Percentiles rank a stretch among this genome's conserved stretches.
phyloP scores from a whole-genome alignment of 1,139 yeast species.

The Pichia sp. region DNA sequence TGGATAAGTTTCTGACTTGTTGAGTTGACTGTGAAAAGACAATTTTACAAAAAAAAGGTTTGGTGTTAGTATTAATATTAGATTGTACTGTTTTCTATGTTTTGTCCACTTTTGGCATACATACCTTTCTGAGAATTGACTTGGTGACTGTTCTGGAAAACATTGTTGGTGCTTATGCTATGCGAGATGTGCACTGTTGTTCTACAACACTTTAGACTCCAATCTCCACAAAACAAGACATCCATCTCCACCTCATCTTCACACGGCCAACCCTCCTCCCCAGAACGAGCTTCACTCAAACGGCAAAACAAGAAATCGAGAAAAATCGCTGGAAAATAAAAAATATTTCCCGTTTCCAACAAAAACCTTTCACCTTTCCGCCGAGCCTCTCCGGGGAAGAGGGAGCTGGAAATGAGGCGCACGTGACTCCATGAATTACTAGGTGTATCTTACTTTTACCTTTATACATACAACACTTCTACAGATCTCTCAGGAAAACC shows the following conservation, averaged over 20 bases:
- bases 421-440: slow-evolving; percentile 3
- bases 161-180: slow-evolving; percentile 10
- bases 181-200: not conserved
- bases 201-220: too few relatives aligned
- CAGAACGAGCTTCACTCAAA: not conserved
- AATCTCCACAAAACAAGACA: not conserved
- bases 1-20: slow-evolving; percentile 60
- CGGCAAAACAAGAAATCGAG: not conserved
- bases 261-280: not conserved
- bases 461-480: not conserved
- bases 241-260: not conserved
- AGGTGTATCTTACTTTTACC: too few relatives aligned
- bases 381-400: slow-evolving; percentile 8
- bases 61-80: not conserved
- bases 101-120: slow-evolving; percentile 1
- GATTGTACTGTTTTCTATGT: too few relatives aligned
- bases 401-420: too few relatives aligned
- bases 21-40: not conserved
- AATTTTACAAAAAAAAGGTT: not conserved
- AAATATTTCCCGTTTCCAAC: too few relatives aligned
- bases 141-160: slow-evolving; percentile 20
- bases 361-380: slow-evolving; percentile 3
- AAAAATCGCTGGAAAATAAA: not conserved
- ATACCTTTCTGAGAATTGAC: slow-evolving; percentile 15
- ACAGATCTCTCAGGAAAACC: slow-evolving; percentile 51